A percentile compares a stretch with the other conserved stretches of the same genome.
These are phyloP conservation scores for Russula olivacea DNA, from an alignment of 768 basidiomycete species.

Conservation along the genomic window DNA sequence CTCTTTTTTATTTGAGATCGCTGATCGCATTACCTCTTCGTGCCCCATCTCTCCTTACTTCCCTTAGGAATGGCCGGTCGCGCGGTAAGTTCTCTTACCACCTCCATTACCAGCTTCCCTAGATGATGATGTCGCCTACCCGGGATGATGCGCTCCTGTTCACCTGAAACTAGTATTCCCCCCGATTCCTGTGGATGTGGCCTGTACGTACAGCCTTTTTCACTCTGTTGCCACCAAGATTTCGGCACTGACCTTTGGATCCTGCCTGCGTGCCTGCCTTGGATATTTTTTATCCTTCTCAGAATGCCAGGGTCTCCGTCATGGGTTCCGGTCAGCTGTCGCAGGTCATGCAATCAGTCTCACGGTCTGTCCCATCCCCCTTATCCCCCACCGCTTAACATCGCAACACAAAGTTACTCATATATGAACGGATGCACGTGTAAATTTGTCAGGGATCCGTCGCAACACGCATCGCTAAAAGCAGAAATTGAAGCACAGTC, in stretches of 20 bases:
- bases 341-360: constrained; percentile 87
- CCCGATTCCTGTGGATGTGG: constrained; percentile 98
- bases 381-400: background rate
- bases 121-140: constrained; percentile 6
- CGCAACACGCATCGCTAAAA: constrained; percentile 68
- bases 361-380: constrained; percentile 48
- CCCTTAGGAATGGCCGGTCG: constrained; percentile 81
- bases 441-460: constrained; percentile 55
- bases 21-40: background rate
- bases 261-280: background rate
- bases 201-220: constrained; percentile 50
- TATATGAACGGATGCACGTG: background rate
- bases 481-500: constrained; percentile 86
- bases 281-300: background rate
- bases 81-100: constrained; percentile 52
- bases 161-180: constrained; percentile 61
- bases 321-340: constrained; percentile 95
- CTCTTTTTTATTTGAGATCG: background rate
- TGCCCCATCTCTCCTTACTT: background rate
- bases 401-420: background rate
- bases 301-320: constrained; percentile 91
- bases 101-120: background rate
- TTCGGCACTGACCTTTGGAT: background rate
- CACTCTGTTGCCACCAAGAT: constrained; percentile 9
- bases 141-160: background rate